Conservation (phyloP, 768 basidiomycete genomes). For the Suillus variegatus region DNA sequence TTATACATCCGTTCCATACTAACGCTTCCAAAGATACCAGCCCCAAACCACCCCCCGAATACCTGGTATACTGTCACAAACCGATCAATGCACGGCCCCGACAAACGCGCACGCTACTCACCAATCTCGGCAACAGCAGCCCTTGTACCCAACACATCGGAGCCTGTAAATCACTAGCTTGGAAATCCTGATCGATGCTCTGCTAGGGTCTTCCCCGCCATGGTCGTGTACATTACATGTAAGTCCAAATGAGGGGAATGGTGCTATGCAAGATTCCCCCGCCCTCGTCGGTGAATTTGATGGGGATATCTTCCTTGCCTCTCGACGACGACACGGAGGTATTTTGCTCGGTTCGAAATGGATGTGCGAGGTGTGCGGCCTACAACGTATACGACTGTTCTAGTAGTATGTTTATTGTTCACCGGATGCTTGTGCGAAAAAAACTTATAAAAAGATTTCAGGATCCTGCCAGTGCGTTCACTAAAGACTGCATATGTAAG, state of each 20-base stretch:
- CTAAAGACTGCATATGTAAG: not conserved
- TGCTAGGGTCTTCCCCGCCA: constrained; percentile 49
- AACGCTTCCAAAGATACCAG: constrained; percentile 94
- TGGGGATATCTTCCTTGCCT: constrained; percentile 97
- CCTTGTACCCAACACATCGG: constrained; percentile 94
- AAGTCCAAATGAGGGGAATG: constrained; percentile 96
- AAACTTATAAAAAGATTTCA: not conserved
- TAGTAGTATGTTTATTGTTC: not conserved
- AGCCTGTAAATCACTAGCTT: constrained; percentile 89
- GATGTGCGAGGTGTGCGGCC: constrained; percentile 91
- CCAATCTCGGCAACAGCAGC: constrained; percentile 86
- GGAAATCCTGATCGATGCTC: constrained; percentile 75
- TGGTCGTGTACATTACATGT: constrained; percentile 87
- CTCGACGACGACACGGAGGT: constrained; percentile 98
- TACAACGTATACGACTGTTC: constrained; percentile 66
- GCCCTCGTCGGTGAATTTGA: constrained; percentile 98
- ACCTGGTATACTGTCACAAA: constrained; percentile 74
- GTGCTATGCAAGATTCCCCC: constrained; percentile 87
- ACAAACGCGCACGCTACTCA: constrained; percentile 38
- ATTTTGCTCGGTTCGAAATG: constrained; percentile 90
- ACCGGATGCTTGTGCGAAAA: not conserved
- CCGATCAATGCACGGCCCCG: constrained; percentile 3
- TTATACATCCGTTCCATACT: constrained; percentile 87
- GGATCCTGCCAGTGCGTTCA: not conserved
- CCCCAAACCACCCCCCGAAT: constrained; percentile 90